Conservation (phyloP, 352 stramenopile species). For the Phytophthora cajani region DNA sequence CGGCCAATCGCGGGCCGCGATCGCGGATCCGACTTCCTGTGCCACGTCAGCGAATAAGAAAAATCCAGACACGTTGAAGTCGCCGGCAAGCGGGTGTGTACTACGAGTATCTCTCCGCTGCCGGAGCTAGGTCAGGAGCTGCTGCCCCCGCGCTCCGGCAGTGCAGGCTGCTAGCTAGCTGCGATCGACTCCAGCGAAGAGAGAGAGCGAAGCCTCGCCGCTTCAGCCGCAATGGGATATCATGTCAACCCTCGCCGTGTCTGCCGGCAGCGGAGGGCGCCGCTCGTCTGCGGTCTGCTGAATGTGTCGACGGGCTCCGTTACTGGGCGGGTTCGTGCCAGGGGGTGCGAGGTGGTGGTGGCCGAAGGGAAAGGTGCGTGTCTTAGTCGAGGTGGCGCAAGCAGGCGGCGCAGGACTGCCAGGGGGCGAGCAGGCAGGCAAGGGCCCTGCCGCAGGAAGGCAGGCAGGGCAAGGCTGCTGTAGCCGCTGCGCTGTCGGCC, state of each 20-base stretch:
- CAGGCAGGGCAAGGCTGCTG: no score
- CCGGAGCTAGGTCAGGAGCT: background rate
- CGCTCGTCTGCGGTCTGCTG: slow-evolving; percentile 1
- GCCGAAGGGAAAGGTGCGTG: background rate
- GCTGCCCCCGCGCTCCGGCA: background rate
- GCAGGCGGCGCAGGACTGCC: background rate
- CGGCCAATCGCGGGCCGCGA: slow-evolving; percentile 19
- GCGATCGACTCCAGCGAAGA: no score
- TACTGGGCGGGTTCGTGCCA: background rate
- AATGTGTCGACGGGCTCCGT: background rate
- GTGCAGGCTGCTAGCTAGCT: background rate
- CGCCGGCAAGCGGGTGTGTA: background rate
- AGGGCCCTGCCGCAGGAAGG: no score
- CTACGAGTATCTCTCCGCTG: background rate
- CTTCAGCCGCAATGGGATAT: slow-evolving; percentile 27
- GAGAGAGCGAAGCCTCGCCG: background rate
- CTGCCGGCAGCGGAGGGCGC: background rate
- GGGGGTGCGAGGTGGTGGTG: background rate
- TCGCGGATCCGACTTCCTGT: slow-evolving; percentile 1
- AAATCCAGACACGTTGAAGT: slow-evolving; percentile 37
- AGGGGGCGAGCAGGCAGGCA: background rate
- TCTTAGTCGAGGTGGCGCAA: background rate
- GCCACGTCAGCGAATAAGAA: slow-evolving; percentile 46
- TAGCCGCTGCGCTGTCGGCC: no score
- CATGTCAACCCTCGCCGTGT: slow-evolving; percentile 25